Evolutionary conservation across 768 basidiomycete genomes (phyloP), one percentile per base, ranked within the genome.

Genomic region (Dioszegia hungarica): DNA sequence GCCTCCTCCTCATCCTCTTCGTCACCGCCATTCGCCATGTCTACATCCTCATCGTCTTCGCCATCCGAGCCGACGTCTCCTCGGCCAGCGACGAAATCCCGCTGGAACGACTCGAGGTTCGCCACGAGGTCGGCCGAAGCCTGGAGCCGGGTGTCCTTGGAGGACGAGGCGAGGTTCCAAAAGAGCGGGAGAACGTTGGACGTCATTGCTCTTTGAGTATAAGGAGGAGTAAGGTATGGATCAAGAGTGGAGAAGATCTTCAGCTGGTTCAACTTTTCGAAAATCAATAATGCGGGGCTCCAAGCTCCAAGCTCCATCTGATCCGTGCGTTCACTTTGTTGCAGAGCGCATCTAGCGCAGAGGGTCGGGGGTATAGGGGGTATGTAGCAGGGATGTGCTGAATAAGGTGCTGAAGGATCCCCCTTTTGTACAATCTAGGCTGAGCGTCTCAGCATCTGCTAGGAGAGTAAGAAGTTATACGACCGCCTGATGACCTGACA

Each of bases 131-230:
- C 88, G 27, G 88, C 85, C 2, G 92, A 92, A 14, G 92, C 87
- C 64, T 86, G 84, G 33, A 94, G 70, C 9, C 92, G 85, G 59
- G 89, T 86, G 54, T 86, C 84, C 78, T 85, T 89, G 19, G 83
- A 83, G 1, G 83, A 79, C 2, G 88, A 89, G 15, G 92, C 93
- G 51, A 97, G 80, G 75, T 91, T 81, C 92, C 92, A 95, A 81
- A 92, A 97, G 31, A 95, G 82, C 14, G 90, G 88, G 54, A 97
- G 83, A 31, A 90, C 93, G 47, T 90, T 91, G 34, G 87, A 83
- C 84, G 90, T 89, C 67, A 69, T 73, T 3, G 4, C 36, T 11
- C 46, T 47, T n/a, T 29, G 14, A 10, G 46, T 47, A 24, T 47
- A 47, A 9, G 15, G 10, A 28, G 6, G 20, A n/a, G n/a, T n/a